phyloP scores from a whole-genome alignment of 2,329 filamentous ascomycete genomes.

The Trichoderma citrinoviride region DNA sequence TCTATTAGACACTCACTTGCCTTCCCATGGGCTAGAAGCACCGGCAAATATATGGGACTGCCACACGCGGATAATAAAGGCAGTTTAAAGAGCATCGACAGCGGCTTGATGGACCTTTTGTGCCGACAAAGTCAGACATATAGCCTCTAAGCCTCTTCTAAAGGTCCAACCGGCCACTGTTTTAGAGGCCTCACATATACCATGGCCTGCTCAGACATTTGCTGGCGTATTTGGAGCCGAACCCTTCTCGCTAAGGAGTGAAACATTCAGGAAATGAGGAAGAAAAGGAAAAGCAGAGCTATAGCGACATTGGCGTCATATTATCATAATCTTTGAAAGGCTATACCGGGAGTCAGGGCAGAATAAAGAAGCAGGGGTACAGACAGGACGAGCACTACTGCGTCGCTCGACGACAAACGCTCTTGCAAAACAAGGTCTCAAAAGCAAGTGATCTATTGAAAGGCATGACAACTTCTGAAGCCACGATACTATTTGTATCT shows the following conservation, averaged over 20 bases:
- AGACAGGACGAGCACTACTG: not conserved
- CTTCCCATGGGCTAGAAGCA: not conserved
- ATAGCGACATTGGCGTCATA: constrained; percentile 1
- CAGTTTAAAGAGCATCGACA: not conserved
- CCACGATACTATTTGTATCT: not conserved
- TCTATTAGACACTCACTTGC: not conserved
- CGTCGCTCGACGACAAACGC: not conserved
- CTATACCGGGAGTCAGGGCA: constrained; percentile 6
- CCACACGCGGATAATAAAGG: not conserved
- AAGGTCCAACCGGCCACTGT: no score
- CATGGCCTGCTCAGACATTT: not conserved
- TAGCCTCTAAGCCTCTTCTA: no score
- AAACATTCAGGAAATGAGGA: not conserved
- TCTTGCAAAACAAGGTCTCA: not conserved
- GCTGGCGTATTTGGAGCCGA: not conserved
- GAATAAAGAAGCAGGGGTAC: not conserved
- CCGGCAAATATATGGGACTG: not conserved
- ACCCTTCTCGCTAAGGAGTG: not conserved
- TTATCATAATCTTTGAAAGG: not conserved
- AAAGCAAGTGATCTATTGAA: not conserved
- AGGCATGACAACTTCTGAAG: not conserved
- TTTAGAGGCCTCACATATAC: not conserved
- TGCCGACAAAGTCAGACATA: no score
- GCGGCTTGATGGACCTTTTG: no score
- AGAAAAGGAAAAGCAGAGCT: not conserved